Conservation (phyloP, 495 filamentous ascomycete genomes). For the Penicillium desertorum region DNA sequence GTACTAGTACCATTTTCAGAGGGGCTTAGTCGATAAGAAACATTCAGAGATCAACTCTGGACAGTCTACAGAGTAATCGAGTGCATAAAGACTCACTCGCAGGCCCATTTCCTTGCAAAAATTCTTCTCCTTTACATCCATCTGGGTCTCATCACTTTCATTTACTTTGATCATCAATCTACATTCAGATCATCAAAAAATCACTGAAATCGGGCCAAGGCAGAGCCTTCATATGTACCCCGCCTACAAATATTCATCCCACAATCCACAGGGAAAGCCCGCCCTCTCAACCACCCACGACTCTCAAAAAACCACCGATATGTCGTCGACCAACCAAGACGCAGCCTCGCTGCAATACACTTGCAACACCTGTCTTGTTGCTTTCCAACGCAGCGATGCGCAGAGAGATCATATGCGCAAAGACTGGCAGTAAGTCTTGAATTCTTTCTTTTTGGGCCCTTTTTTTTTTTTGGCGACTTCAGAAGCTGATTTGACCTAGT, state of each 20-base stretch:
- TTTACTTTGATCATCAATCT: background rate
- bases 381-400: slow-evolving; percentile 89
- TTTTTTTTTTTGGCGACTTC: background rate
- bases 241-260: slow-evolving; percentile 28
- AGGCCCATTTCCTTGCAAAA: background rate
- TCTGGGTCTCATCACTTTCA: background rate
- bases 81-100: slow-evolving; percentile 4
- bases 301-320: slow-evolving; percentile 10
- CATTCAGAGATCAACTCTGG: slow-evolving; percentile 3
- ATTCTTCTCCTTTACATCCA: slow-evolving; percentile 3
- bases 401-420: slow-evolving; percentile 94
- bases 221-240: slow-evolving; percentile 31
- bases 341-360: slow-evolving; percentile 76
- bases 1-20: background rate
- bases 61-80: background rate
- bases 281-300: slow-evolving; percentile 7
- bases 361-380: slow-evolving; percentile 97
- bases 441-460: background rate
- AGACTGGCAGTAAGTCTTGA: slow-evolving; percentile 85
- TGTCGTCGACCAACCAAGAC: slow-evolving; percentile 26
- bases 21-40: slow-evolving; percentile 11
- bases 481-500: slow-evolving; percentile 42
- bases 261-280: slow-evolving; percentile 16
- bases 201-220: background rate
- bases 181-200: slow-evolving; percentile 6